phyloP scores from a whole-genome alignment of 768 basidiomycete species.

The Pleurotus cornucopiae region DNA sequence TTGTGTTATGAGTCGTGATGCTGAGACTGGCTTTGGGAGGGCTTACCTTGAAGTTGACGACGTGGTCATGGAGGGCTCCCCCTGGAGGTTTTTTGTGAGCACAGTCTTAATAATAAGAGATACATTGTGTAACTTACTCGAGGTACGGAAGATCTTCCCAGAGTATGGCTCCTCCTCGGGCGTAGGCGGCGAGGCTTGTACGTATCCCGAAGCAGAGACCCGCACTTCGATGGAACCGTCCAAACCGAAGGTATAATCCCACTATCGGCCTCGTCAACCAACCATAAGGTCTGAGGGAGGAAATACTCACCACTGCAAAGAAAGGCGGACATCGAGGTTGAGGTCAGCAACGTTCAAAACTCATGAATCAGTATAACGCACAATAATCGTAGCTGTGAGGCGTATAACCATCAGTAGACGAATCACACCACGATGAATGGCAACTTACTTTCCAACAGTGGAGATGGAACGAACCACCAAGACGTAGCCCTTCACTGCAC shows the following conservation, averaged over 20 bases:
- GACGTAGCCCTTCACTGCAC: conserved; percentile 57
- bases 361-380: conserved; percentile 22
- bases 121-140: conserved; percentile 34
- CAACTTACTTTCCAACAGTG: conserved; percentile 61
- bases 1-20: too few species aligned
- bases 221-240: conserved; percentile 68
- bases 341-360: too few species aligned
- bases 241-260: conserved; percentile 63
- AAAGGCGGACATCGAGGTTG: not conserved
- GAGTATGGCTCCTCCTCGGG: conserved; percentile 47
- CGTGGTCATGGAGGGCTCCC: conserved; percentile 66
- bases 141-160: conserved; percentile 46
- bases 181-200: conserved; percentile 62
- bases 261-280: conserved; percentile 32
- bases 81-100: conserved; percentile 26
- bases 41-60: conserved; percentile 54
- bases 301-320: not conserved
- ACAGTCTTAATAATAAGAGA: not conserved
- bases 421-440: not conserved
- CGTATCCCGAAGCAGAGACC: conserved; percentile 62
- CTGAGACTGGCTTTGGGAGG: too few species aligned
- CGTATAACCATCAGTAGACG: not conserved
- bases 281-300: not conserved
- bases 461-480: conserved; percentile 51
- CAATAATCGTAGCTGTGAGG: conserved; percentile 46